phyloP scores from a whole-genome alignment of 257 asterid species.

The Solanum dulcamara region DNA sequence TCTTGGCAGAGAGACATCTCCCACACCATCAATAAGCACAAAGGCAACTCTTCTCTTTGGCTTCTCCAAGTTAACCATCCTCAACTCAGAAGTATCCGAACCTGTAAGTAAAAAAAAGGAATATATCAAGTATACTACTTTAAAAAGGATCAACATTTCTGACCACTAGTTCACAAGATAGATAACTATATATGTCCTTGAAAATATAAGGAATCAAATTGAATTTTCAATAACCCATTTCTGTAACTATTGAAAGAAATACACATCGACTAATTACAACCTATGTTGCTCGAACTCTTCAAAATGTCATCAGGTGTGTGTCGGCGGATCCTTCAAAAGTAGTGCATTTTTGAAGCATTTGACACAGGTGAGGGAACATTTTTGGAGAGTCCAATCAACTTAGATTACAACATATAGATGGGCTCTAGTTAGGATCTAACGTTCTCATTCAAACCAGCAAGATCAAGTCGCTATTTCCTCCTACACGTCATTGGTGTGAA shows the following conservation, averaged over 20 bases:
- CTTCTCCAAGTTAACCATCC: slow-evolving; percentile 50
- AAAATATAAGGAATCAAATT: background rate
- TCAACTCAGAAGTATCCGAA: background rate
- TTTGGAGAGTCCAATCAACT: too few relatives aligned
- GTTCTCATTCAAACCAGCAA: background rate
- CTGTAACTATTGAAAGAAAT: background rate
- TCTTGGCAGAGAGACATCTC: slow-evolving; percentile 81
- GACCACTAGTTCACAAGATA: background rate
- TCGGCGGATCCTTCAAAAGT: too few relatives aligned
- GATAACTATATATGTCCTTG: background rate
- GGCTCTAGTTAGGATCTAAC: background rate
- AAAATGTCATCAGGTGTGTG: too few relatives aligned
- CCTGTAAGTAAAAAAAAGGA: background rate
- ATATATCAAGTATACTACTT: background rate
- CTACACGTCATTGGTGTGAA: background rate
- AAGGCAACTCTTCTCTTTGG: slow-evolving; percentile 87
- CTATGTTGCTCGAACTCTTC: too few relatives aligned
- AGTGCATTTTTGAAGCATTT: rapidly evolving
- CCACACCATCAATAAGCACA: slow-evolving; percentile 83
- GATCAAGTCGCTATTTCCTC: background rate
- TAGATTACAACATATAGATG: background rate
- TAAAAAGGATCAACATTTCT: background rate
- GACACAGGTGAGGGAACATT: too few relatives aligned
- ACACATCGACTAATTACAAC: background rate
- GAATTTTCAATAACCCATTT: background rate